A percentile compares a stretch with the other conserved stretches of the same genome.
phyloP scores from a whole-genome alignment of 805 yeast genomes.

The Ogataea glucozyma region DNA sequence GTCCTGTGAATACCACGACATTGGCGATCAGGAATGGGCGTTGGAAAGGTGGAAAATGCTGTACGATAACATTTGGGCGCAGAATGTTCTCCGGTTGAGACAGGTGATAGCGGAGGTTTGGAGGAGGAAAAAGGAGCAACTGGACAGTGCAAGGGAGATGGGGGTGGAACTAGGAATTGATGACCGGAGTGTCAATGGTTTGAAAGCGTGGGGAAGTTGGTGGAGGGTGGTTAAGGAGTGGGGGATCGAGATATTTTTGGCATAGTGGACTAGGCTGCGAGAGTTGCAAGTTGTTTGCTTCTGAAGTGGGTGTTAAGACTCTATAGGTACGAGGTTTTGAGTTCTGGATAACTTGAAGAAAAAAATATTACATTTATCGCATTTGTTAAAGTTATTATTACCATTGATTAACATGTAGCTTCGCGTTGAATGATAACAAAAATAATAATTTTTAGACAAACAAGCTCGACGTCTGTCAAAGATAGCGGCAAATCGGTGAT shows the following conservation, averaged over 20 bases:
- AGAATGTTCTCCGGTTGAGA: constrained; percentile 15
- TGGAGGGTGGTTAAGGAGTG: constrained; percentile 14
- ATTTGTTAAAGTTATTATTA: no score
- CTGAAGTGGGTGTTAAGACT: no score
- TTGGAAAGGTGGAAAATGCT: constrained; percentile 11
- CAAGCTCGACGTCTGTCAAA: no score
- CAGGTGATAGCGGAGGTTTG: constrained; percentile 20
- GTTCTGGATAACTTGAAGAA: neutral
- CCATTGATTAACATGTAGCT: no score
- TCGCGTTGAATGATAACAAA: no score
- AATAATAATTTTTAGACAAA: no score
- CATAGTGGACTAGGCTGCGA: constrained; percentile 6
- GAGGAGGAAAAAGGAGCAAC: constrained; percentile 13
- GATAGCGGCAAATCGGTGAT: no score
- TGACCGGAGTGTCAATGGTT: constrained; percentile 15
- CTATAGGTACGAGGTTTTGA: no score
- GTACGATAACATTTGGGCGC: constrained; percentile 16
- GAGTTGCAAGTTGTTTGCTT: neutral
- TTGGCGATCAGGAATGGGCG: constrained; percentile 15
- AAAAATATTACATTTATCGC: no score
- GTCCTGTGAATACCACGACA: constrained; percentile 17
- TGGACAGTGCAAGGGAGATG: neutral
- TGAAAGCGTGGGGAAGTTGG: constrained; percentile 20
- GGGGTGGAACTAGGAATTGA: constrained; percentile 4
- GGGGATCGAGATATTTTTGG: constrained; percentile 16